phyloP scores from a whole-genome alignment of 768 basidiomycete species.

The Tricholoma furcatifolium region DNA sequence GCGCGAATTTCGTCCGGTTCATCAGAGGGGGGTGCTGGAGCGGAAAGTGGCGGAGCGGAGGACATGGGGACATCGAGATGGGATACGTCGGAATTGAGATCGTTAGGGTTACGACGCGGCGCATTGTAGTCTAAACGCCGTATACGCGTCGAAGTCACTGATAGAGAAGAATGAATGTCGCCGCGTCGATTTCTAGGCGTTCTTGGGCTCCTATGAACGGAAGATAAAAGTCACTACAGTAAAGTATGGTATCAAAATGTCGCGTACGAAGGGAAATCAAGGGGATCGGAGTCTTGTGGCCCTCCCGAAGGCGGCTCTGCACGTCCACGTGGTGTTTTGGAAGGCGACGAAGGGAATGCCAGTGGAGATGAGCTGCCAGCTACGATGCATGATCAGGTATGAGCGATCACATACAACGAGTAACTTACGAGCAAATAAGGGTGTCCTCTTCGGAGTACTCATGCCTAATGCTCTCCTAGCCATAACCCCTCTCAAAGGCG shows the following conservation, averaged over 20 bases:
- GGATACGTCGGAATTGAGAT: constrained; percentile 60
- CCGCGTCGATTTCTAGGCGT: constrained; percentile 80
- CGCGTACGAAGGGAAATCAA: constrained; percentile 69
- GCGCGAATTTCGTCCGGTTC: constrained; percentile 85
- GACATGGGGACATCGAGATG: constrained; percentile 58
- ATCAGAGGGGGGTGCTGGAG: constrained; percentile 58
- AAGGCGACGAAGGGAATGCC: constrained; percentile 62
- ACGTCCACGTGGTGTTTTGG: constrained; percentile 44
- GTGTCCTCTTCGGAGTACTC: constrained; percentile 55
- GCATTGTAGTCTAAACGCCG: constrained; percentile 28
- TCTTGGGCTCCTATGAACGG: constrained; percentile 48
- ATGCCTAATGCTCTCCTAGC: constrained; percentile 56
- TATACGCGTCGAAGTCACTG: constrained; percentile 49
- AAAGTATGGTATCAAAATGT: background rate
- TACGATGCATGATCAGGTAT: constrained; percentile 20
- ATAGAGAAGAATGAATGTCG: constrained; percentile 85
- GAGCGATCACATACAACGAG: constrained; percentile 4
- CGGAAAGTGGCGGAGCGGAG: constrained; percentile 56
- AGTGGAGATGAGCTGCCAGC: constrained; percentile 63
- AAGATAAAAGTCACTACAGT: background rate
- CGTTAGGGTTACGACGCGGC: constrained; percentile 32
- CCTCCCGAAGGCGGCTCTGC: constrained; percentile 31
- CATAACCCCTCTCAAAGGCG: constrained; percentile 43
- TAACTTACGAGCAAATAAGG: constrained; percentile 48
- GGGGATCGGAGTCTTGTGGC: constrained; percentile 59